Conservation (phyloP, 179 eudicot genomes). For the Silene noctiflora region DNA sequence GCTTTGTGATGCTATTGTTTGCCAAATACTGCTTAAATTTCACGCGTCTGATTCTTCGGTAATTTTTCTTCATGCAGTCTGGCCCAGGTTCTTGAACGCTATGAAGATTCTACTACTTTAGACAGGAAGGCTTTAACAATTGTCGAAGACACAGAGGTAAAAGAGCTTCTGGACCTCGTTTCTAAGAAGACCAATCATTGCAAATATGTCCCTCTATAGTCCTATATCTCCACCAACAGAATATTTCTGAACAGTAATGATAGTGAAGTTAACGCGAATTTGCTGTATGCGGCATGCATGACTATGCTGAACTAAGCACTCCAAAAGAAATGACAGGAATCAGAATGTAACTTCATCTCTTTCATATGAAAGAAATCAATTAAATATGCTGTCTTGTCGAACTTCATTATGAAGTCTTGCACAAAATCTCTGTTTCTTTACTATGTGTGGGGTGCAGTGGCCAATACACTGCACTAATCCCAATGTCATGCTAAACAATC, state of each 20-base stretch:
- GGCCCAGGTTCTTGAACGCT: conserved; percentile 29
- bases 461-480: background rate
- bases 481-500: background rate
- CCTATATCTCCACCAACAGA: background rate
- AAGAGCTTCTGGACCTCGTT: background rate
- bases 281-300: background rate
- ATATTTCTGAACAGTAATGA: background rate
- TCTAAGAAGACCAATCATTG: background rate
- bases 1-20: too few relatives aligned
- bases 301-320: background rate
- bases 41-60: background rate
- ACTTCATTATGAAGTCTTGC: background rate
- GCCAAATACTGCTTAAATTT: background rate
- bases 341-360: background rate
- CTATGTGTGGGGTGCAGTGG: background rate
- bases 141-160: conserved; percentile 24
- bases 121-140: conserved; percentile 16
- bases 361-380: background rate
- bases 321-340: background rate
- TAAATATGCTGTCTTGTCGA: too few relatives aligned
- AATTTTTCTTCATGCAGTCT: conserved; percentile 19
- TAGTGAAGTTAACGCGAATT: background rate
- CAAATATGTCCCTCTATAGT: background rate
- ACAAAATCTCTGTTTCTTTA: background rate
- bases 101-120: conserved; percentile 15